Evolutionary conservation across 495 filamentous ascomycete genomes (phyloP).

Genomic region (Penicillium simplicissimum): DNA sequence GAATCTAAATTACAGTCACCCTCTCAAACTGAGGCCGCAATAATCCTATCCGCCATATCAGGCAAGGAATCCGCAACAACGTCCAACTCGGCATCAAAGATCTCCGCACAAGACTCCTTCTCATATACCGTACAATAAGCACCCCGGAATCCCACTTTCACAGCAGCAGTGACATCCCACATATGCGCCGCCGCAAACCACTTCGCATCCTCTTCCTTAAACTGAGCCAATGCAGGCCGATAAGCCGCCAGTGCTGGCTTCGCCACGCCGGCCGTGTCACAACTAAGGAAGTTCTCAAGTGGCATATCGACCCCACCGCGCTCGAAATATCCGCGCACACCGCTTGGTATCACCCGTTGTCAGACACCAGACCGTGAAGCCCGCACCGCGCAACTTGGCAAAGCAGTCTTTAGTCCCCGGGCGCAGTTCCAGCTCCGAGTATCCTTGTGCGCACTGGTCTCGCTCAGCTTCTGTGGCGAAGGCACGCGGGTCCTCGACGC

Average conservation of each 20-base stretch:
- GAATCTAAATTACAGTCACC: not conserved
- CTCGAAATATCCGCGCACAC: conserved; percentile 43
- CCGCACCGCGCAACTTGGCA: conserved; percentile 29
- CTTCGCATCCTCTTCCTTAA: conserved; percentile 18
- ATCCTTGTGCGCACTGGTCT: conserved; percentile 30
- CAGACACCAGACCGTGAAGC: conserved; percentile 47
- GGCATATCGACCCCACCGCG: conserved; percentile 39
- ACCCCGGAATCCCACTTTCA: conserved; percentile 31
- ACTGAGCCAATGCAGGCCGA: conserved; percentile 13
- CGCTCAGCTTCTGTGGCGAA: conserved; percentile 41
- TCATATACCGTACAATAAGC: conserved; percentile 39
- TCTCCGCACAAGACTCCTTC: conserved; percentile 33
- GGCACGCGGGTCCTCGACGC: conserved; percentile 34
- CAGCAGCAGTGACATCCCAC: conserved; percentile 43
- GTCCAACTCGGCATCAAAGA: conserved; percentile 32
- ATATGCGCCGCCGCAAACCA: conserved; percentile 45
- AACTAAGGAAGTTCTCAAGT: conserved; percentile 40
- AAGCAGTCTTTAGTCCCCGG: conserved; percentile 34
- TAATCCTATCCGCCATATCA: conserved; percentile 33
- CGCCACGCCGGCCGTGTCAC: conserved; percentile 33
- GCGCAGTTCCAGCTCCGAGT: conserved; percentile 32
- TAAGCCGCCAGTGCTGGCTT: conserved; percentile 40
- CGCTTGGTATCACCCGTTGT: conserved; percentile 41
- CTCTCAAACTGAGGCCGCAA: conserved; percentile 18
- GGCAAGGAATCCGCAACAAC: conserved; percentile 30